phyloP scores from a whole-genome alignment of 192 early-diverging fungal species.

The Neocallimastix lanati region DNA sequence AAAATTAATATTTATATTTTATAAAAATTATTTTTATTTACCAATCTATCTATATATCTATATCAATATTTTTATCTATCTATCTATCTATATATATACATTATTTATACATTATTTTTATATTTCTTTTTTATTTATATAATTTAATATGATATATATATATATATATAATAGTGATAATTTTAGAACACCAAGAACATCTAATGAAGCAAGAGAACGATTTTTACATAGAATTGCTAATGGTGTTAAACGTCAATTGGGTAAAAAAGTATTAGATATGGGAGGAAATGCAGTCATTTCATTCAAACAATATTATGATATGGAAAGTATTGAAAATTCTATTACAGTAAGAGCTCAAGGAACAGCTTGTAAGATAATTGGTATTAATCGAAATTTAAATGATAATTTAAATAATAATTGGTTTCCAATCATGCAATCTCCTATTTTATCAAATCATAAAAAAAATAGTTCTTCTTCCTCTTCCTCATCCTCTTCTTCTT shows the following conservation, averaged over 20 bases:
- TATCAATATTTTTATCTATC: no score
- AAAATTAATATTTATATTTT: no score
- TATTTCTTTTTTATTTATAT: no score
- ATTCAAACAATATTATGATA: conserved; percentile 55
- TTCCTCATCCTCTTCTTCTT: no score
- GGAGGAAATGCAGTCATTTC: conserved; percentile 57
- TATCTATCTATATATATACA: no score
- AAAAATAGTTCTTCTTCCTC: neutral
- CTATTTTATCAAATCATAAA: neutral
- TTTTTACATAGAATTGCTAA: conserved; percentile 50
- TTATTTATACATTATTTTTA: no score
- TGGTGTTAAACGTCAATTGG: conserved; percentile 40
- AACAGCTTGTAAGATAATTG: conserved; percentile 41
- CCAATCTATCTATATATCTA: no score
- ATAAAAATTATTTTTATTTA: no score
- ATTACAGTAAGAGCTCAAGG: conserved; percentile 61
- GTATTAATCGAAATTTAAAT: neutral
- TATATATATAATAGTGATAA: conserved; percentile 37
- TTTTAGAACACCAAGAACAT: conserved; percentile 57
- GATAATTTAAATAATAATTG: neutral
- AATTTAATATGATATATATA: no score
- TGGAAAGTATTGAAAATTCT: conserved; percentile 47
- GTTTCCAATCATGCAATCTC: neutral
- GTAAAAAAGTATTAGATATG: conserved; percentile 53
- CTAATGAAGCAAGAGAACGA: conserved; percentile 54